Percentiles rank a stretch among this genome's conserved stretches.
Conservation (phyloP, 495 filamentous ascomycete genomes). For the Penicillium goetzii region DNA sequence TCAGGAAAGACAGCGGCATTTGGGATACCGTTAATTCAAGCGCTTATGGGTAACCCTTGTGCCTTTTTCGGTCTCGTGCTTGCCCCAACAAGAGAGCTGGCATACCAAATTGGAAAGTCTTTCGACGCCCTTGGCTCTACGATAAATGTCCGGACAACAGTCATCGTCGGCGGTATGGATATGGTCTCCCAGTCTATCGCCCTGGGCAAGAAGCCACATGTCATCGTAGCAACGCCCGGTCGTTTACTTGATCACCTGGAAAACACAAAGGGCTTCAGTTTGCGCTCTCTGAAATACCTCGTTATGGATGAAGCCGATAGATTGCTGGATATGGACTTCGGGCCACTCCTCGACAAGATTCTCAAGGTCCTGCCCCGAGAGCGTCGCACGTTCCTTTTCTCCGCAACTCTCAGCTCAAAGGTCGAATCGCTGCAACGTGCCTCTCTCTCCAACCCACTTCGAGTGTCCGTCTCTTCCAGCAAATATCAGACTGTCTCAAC, state of each 20-base stretch:
- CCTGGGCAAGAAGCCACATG: constrained; percentile 88
- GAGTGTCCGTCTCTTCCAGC: constrained; percentile 69
- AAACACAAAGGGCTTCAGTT: constrained; percentile 92
- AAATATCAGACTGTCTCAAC: constrained; percentile 90
- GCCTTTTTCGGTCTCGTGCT: constrained; percentile 79
- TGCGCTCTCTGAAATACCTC: constrained; percentile 77
- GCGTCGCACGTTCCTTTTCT: constrained; percentile 83
- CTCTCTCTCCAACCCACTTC: constrained; percentile 75
- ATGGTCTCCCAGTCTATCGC: constrained; percentile 90
- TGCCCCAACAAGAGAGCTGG: constrained; percentile 90
- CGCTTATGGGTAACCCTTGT: constrained; percentile 80
- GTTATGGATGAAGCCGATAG: constrained; percentile 96
- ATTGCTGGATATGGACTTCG: constrained; percentile 92
- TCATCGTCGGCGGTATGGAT: constrained; percentile 91
- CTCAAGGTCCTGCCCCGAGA: constrained; percentile 86
- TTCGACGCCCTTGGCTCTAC: constrained; percentile 83
- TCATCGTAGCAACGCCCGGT: constrained; percentile 84
- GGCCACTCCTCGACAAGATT: constrained; percentile 88
- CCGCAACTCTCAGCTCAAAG: constrained; percentile 89
- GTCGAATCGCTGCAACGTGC: constrained; percentile 91
- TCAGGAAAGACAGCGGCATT: constrained; percentile 94
- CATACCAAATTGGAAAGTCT: constrained; percentile 82
- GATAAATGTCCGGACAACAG: constrained; percentile 76
- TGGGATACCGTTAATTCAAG: constrained; percentile 84
- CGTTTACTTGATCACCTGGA: constrained; percentile 91